phyloP scores from a whole-genome alignment of 306 rosid species.

The Rubus parviflorus region DNA sequence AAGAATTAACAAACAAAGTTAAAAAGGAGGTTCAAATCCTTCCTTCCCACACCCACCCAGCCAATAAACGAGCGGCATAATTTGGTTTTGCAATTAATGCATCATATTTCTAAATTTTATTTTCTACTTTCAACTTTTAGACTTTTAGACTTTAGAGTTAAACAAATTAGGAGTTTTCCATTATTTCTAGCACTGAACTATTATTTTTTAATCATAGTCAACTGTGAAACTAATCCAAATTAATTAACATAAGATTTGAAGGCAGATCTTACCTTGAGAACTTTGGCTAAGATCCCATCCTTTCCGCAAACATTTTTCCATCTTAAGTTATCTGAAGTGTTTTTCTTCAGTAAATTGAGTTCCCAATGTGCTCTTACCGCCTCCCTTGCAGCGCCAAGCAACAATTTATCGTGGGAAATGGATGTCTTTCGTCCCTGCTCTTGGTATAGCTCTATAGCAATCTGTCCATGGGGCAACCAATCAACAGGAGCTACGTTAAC shows the following conservation, averaged over 20 bases:
- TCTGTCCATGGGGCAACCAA: slow-evolving; percentile 97
- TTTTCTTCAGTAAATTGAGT: slow-evolving; percentile 76
- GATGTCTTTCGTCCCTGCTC: slow-evolving; percentile 93
- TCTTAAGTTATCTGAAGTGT: slow-evolving; percentile 67
- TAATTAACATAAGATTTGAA: slow-evolving; percentile 27
- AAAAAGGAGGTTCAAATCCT: slow-evolving; percentile 1
- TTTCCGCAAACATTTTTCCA: slow-evolving; percentile 90
- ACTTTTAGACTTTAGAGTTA: background rate
- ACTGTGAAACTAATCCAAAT: slow-evolving; percentile 4
- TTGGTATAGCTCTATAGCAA: slow-evolving; percentile 78
- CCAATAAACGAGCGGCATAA: background rate
- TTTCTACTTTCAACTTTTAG: background rate
- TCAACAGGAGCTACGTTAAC: slow-evolving; percentile 99
- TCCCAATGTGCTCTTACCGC: slow-evolving; percentile 99
- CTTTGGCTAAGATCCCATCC: slow-evolving; percentile 74
- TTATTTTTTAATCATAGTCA: background rate
- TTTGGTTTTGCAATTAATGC: background rate
- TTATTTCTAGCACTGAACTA: background rate
- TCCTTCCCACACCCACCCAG: background rate
- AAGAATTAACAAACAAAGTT: background rate
- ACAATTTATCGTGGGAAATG: slow-evolving; percentile 88
- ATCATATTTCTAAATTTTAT: background rate
- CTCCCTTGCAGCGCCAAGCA: slow-evolving; percentile 98
- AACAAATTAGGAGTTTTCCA: background rate
- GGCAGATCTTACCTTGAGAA: slow-evolving; percentile 66